Percentiles rank a stretch among this genome's conserved stretches.
Conservation (phyloP, 2,329 filamentous ascomycete species). For the Thelonectria discophora region DNA sequence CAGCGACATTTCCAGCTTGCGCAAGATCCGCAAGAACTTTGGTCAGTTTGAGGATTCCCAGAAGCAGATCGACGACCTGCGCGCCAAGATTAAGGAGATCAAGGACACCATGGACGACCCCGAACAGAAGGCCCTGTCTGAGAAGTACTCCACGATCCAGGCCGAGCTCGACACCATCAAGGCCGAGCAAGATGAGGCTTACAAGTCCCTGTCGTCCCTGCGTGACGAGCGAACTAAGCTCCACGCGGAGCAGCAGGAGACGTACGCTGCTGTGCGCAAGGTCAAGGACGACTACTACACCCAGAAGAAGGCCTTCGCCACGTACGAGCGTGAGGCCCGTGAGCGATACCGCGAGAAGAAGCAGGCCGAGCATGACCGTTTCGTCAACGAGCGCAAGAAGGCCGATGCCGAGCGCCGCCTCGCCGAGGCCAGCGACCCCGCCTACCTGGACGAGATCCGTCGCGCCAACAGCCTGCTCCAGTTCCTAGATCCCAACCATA, state of each 20-base stretch:
- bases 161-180: constrained; percentile 90
- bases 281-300: constrained; percentile 90
- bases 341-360: constrained; percentile 79
- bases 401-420: constrained; percentile 80
- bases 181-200: constrained; percentile 88
- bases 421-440: constrained; percentile 82
- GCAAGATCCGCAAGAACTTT: constrained; percentile 93
- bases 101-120: constrained; percentile 92
- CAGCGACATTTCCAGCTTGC: constrained; percentile 80
- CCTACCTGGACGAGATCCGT: constrained; percentile 92
- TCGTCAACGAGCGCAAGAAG: constrained; percentile 76
- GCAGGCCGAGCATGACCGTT: constrained; percentile 80
- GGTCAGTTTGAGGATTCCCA: constrained; percentile 83
- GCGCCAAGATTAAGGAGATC: constrained; percentile 86
- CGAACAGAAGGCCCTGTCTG: constrained; percentile 85
- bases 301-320: constrained; percentile 81
- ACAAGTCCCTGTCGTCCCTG: constrained; percentile 85
- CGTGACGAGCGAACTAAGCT: constrained; percentile 87
- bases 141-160: constrained; percentile 86
- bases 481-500: constrained; percentile 84
- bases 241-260: constrained; percentile 86
- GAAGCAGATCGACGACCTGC: constrained; percentile 88
- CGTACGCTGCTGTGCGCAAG: constrained; percentile 82
- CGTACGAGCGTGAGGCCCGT: constrained; percentile 85
- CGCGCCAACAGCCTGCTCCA: constrained; percentile 86